These are phyloP conservation scores for Obelidium mucronatum DNA, from an alignment of 192 early-diverging fungal species.

Conservation along the genomic window DNA sequence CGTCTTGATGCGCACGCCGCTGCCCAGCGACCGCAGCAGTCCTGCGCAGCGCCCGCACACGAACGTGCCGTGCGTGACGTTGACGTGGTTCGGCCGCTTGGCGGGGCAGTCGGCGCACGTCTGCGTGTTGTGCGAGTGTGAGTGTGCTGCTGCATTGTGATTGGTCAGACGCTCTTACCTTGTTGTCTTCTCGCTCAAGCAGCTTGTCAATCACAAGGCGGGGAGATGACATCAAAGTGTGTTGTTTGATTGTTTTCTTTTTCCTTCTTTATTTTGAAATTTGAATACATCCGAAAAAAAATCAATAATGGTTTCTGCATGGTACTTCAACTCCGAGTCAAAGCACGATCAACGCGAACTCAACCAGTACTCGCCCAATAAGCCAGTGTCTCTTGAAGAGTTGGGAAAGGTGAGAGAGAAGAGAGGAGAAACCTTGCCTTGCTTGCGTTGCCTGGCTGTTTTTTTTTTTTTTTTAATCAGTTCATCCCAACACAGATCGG, in stretches of 20 bases:
- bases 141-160: neutral
- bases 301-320: neutral
- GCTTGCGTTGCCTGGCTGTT: no score
- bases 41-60: slow-evolving; percentile 30
- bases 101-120: slow-evolving; percentile 9
- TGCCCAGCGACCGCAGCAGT: slow-evolving; percentile 57
- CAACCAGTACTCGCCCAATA: slow-evolving; percentile 76
- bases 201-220: neutral
- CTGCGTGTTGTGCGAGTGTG: neutral
- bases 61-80: slow-evolving; percentile 14
- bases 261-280: no score
- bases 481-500: slow-evolving; percentile 64
- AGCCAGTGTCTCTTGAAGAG: slow-evolving; percentile 69
- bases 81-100: slow-evolving; percentile 8
- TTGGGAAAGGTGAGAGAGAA: slow-evolving; percentile 56
- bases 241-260: no score
- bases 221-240: neutral
- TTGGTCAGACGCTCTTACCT: no score
- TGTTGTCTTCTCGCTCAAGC: slow-evolving; percentile 6
- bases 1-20: slow-evolving; percentile 66
- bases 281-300: no score
- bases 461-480: no score
- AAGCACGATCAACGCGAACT: slow-evolving; percentile 8
- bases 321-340: neutral
- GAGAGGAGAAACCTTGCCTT: no score